These are phyloP conservation scores for Globisporangium emineosum DNA, from an alignment of 352 stramenopile genomes.

Conservation along the genomic window DNA sequence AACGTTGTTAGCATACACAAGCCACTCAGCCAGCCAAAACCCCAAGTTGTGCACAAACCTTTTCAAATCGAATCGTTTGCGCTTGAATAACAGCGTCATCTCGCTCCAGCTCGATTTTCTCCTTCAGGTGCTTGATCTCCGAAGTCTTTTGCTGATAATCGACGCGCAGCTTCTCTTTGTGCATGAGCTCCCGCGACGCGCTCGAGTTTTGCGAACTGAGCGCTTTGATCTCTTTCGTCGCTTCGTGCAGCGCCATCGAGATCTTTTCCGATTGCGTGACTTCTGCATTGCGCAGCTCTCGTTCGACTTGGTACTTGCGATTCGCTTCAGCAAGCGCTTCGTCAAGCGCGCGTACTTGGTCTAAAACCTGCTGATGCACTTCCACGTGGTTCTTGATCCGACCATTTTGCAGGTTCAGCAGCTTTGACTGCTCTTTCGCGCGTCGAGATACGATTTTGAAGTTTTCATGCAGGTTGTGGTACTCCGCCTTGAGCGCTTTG, in stretches of 20 bases:
- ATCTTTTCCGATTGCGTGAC: slow-evolving; percentile 54
- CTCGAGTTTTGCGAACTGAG: slow-evolving; percentile 47
- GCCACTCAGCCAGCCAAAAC: neutral
- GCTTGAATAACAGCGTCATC: slow-evolving; percentile 49
- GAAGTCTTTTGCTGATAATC: slow-evolving; percentile 54
- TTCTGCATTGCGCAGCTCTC: slow-evolving; percentile 46
- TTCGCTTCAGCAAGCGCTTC: slow-evolving; percentile 33
- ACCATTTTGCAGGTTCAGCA: slow-evolving; percentile 57
- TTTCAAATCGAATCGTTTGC: slow-evolving; percentile 37
- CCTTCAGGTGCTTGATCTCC: slow-evolving; percentile 44
- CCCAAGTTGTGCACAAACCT: slow-evolving; percentile 26
- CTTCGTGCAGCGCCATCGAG: slow-evolving; percentile 46
- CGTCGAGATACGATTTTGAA: slow-evolving; percentile 56
- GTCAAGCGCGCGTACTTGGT: slow-evolving; percentile 46
- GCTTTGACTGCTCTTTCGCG: slow-evolving; percentile 61
- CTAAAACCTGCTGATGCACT: slow-evolving; percentile 57
- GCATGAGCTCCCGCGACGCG: slow-evolving; percentile 40
- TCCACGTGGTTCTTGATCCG: slow-evolving; percentile 50
- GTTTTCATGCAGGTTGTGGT: slow-evolving; percentile 40
- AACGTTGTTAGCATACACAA: neutral
- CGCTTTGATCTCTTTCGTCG: slow-evolving; percentile 43
- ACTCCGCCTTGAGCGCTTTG: slow-evolving; percentile 26
- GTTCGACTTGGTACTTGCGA: slow-evolving; percentile 45
- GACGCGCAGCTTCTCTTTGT: slow-evolving; percentile 51
- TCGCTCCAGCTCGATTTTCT: slow-evolving; percentile 49